Evolutionary conservation across 1,139 yeast species (phyloP).

Genomic region (Sugiyamaella sp.): DNA sequence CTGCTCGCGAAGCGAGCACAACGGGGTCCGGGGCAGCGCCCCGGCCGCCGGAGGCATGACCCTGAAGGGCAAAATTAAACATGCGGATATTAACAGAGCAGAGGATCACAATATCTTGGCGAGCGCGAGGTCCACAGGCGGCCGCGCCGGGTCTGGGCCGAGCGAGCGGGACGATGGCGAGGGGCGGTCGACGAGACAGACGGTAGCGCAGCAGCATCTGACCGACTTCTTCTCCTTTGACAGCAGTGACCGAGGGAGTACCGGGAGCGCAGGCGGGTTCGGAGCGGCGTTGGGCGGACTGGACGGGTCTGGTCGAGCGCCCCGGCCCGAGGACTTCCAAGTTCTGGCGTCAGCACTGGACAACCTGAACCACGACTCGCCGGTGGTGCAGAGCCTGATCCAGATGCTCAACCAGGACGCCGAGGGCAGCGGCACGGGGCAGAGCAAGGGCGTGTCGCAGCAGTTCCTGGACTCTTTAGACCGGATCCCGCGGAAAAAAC

Average conservation of each 20-base stretch:
- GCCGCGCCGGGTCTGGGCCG: no score
- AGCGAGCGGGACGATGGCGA: not conserved
- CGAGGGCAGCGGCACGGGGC: constrained; percentile 7
- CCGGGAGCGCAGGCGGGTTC: no score
- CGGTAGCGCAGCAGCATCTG: constrained; percentile 27
- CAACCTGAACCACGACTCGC: constrained; percentile 28
- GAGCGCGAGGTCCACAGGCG: not conserved
- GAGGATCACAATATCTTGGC: constrained; percentile 22
- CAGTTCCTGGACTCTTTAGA: constrained; percentile 75
- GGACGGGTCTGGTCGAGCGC: constrained; percentile 4
- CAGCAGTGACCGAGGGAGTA: not conserved
- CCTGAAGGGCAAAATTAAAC: no score
- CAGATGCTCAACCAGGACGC: constrained; percentile 29
- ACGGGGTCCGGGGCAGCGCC: constrained; percentile 5
- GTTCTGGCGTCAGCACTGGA: constrained; percentile 26
- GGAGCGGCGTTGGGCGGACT: constrained; percentile 15
- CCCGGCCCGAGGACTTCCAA: constrained; percentile 24
- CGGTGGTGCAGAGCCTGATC: constrained; percentile 29
- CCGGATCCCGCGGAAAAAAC: constrained; percentile 56
- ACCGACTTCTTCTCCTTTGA: constrained; percentile 30
- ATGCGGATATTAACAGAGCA: not conserved
- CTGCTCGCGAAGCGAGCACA: not conserved
- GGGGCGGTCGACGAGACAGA: constrained; percentile 14
- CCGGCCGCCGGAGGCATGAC: constrained; percentile 8
- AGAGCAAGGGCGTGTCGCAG: constrained; percentile 63